Conservation (phyloP, 2,329 filamentous ascomycete genomes). For the Nemania serpens region DNA sequence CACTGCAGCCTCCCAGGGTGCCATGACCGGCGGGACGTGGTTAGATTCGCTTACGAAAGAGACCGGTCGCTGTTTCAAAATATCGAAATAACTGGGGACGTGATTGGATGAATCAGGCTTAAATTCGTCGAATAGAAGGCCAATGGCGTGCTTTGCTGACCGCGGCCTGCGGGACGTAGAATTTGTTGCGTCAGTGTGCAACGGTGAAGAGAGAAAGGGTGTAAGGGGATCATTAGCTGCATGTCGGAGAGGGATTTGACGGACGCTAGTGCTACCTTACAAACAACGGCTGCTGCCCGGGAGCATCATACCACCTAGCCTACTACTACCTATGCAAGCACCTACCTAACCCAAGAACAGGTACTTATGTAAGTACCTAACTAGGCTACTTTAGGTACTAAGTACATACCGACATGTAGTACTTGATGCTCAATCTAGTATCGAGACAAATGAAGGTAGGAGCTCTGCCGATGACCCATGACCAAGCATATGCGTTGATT, state of each 20-base stretch:
- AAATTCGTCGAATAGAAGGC: slow-evolving; percentile 13
- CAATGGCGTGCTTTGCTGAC: slow-evolving; percentile 17
- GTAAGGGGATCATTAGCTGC: slow-evolving; percentile 13
- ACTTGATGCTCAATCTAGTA: too few species aligned
- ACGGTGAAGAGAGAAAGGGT: slow-evolving; percentile 19
- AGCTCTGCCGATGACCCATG: background rate
- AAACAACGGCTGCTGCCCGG: background rate
- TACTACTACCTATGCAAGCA: background rate
- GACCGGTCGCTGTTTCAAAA: slow-evolving; percentile 21
- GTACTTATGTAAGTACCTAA: too few species aligned
- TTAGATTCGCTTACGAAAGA: slow-evolving; percentile 8
- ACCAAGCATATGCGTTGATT: background rate
- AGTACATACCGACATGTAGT: too few species aligned
- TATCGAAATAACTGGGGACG: slow-evolving; percentile 4
- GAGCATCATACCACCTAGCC: background rate
- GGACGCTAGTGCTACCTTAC: background rate
- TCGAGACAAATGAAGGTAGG: background rate
- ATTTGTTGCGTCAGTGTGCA: slow-evolving; percentile 15
- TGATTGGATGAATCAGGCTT: slow-evolving; percentile 19
- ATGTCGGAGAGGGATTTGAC: background rate
- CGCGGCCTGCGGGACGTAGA: slow-evolving; percentile 6
- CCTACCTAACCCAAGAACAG: background rate
- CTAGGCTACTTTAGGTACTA: too few species aligned
- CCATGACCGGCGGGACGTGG: slow-evolving; percentile 12
- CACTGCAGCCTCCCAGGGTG: slow-evolving; percentile 10